Conservation (phyloP, 2,329 filamentous ascomycete genomes). For the Colletotrichum sp. region DNA sequence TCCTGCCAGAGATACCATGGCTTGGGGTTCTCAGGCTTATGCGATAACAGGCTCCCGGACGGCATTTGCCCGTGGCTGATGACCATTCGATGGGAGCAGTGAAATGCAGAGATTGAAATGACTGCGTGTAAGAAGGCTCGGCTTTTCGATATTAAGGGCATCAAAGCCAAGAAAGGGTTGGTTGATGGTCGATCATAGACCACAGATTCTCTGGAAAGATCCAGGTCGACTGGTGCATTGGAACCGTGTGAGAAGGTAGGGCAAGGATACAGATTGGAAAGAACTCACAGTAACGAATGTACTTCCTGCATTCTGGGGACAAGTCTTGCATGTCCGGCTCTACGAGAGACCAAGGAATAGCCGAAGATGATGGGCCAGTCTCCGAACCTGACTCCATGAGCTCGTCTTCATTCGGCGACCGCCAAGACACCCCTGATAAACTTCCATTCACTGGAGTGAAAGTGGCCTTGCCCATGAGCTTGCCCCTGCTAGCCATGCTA, state of each 20-base stretch:
- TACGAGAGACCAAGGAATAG: background rate
- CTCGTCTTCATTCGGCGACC: background rate
- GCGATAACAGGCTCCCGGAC: background rate
- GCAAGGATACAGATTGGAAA: background rate
- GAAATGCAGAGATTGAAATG: constrained; percentile 12
- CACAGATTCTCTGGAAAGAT: constrained; percentile 15
- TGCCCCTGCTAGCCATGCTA: constrained; percentile 13
- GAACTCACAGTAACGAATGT: constrained; percentile 14
- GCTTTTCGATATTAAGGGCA: constrained; percentile 6
- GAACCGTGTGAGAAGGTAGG: background rate
- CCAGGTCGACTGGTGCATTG: constrained; percentile 1
- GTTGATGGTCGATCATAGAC: constrained; percentile 10
- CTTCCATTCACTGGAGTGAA: background rate
- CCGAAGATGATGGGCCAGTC: background rate
- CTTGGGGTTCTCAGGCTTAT: no score
- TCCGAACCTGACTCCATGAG: background rate
- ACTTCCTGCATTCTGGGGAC: background rate
- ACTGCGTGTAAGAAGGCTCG: background rate
- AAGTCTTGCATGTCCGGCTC: constrained; percentile 5
- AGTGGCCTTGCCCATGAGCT: background rate
- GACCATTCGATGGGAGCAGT: constrained; percentile 9
- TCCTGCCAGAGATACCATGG: background rate
- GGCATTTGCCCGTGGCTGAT: background rate
- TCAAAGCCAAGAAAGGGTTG: constrained; percentile 10
- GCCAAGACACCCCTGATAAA: background rate